Base-by-base conservation (phyloP, 345 rosid genomes). In the Toxicodendron radicans region DNA sequence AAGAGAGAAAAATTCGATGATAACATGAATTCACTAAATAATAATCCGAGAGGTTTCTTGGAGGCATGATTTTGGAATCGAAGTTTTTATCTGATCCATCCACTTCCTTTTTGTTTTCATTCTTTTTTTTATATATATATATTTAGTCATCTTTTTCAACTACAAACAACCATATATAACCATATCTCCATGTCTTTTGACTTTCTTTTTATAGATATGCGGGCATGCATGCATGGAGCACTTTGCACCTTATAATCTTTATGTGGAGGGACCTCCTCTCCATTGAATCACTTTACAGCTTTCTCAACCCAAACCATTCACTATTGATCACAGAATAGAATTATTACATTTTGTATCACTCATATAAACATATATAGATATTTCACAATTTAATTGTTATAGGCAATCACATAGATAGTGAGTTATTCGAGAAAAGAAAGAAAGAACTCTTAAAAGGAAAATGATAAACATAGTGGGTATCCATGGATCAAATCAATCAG, bases 21-120 rank as follows among this genome's bases (percentile, higher is more conserved):
- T 38, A 7, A 38, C 43, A 38, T 38, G 7, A 38, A 6, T 38
- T 38, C 43, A 38, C 43, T 38, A 53, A 49, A 68, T 51, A 49
- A 68, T 51, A 68, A 41, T 23, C 16, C 6, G 35, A 24, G 67
- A 51, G 21, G 23, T 48, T 27, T 33, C 54, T 51, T 12, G 49
- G 14, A 70, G 53, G 48, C 74, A 75, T 53, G 14, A 58, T 63
- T 64, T 24, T 23, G 59, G 58, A 58, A 38, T 74, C 66, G 73
- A 51, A 17, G 54, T 51, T 17, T 13, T 51, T 17, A 27, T 2
- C 63, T 41, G 41, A 49, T 64, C 71, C 6, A 4, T 51, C 6
- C n/a, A 48, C 56, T 10, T 11, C 48, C 58, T 71, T 59, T 59
- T 51, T 16, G 4, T 45, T 8, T 21, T 54, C 18, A 2, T 27